These are phyloP conservation scores for Plasmopara halstedii DNA, from an alignment of 352 stramenopile species.

Conservation along the genomic window DNA sequence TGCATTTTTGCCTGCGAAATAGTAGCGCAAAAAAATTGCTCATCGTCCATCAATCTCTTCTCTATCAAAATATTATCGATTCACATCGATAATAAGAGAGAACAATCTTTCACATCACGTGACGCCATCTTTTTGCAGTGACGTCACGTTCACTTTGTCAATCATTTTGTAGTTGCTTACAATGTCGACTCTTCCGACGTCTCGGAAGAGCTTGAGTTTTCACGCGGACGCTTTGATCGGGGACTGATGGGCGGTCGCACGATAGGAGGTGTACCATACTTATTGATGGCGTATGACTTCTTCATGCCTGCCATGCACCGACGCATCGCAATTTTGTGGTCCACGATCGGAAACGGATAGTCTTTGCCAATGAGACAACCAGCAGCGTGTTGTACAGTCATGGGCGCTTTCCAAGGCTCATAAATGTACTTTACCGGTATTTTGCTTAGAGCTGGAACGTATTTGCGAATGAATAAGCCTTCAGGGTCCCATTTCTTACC, in stretches of 20 bases:
- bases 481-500: constrained; percentile 95
- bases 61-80: constrained; percentile 4
- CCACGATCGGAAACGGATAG: constrained; percentile 94
- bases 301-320: constrained; percentile 89
- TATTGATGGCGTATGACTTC: constrained; percentile 68
- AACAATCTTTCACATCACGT: constrained; percentile 2
- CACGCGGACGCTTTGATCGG: constrained; percentile 22
- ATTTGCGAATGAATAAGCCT: constrained; percentile 90
- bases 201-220: constrained; percentile 28
- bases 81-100: constrained; percentile 15
- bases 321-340: constrained; percentile 88
- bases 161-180: background rate
- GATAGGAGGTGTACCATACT: constrained; percentile 21
- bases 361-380: constrained; percentile 87
- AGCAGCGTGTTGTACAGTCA: constrained; percentile 73
- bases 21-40: background rate
- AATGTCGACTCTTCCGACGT: constrained; percentile 25
- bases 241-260: constrained; percentile 15
- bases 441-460: constrained; percentile 85
- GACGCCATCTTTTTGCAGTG: background rate
- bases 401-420: constrained; percentile 94
- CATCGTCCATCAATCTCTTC: constrained; percentile 15
- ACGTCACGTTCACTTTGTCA: constrained; percentile 1
- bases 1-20: constrained; percentile 1
- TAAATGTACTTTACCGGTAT: constrained; percentile 97